Evolutionary conservation across 805 yeast species (phyloP).

Genomic region (Groenewaldozyma salmanticensis): DNA sequence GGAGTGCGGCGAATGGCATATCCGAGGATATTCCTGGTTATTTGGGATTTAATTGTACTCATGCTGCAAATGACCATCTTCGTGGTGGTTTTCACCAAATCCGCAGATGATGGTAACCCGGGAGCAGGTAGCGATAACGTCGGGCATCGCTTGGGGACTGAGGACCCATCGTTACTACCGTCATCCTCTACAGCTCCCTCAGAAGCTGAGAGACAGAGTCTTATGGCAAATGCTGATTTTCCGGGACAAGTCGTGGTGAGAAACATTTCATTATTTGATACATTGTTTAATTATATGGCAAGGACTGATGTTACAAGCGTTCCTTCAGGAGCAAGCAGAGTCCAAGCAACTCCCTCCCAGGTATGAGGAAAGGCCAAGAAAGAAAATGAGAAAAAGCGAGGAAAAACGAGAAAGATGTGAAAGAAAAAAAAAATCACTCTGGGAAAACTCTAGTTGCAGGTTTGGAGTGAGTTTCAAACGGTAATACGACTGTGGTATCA

Average conservation of each 20-base stretch:
- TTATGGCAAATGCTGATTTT: background rate
- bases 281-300: no score
- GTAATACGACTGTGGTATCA: slow-evolving; percentile 6
- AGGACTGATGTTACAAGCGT: no score
- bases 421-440: background rate
- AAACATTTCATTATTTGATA: slow-evolving; percentile 5
- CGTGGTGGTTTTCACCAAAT: slow-evolving; percentile 3
- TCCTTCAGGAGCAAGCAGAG: slow-evolving; percentile 8
- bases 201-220: slow-evolving; percentile 3
- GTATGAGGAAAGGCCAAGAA: no score
- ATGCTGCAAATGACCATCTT: slow-evolving; percentile 13
- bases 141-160: background rate
- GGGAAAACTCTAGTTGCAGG: slow-evolving; percentile 11
- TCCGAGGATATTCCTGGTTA: slow-evolving; percentile 9
- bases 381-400: background rate
- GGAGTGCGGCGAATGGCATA: slow-evolving; percentile 12
- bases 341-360: background rate
- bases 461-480: slow-evolving; percentile 5
- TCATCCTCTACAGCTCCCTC: background rate
- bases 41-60: slow-evolving; percentile 15
- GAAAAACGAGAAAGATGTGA: background rate
- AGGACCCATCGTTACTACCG: background rate
- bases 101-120: background rate
- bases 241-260: slow-evolving; percentile 14
- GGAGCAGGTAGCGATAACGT: background rate